phyloP scores from a whole-genome alignment of 106 monocot species.

The Ottelia alismoides region DNA sequence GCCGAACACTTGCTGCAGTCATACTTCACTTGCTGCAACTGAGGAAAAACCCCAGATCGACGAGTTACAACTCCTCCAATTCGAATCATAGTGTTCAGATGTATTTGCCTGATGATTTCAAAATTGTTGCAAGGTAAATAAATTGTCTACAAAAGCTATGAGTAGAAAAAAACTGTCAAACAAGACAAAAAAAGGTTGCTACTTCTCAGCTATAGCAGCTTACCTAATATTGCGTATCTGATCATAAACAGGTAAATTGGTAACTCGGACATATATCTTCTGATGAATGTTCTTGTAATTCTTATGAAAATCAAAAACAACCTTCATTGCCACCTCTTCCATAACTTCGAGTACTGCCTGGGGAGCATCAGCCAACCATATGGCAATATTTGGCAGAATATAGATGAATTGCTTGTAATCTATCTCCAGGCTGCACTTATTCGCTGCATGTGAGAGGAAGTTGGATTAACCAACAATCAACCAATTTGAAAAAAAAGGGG shows the following conservation, averaged over 20 bases:
- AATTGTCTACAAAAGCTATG: too few relatives aligned
- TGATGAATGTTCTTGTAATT: slow-evolving; percentile 96
- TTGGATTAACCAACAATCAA: neutral
- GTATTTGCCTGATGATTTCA: slow-evolving; percentile 62
- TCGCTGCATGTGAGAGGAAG: slow-evolving; percentile 49
- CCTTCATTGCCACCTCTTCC: slow-evolving; percentile 92
- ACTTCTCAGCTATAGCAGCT: too few relatives aligned
- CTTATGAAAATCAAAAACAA: slow-evolving; percentile 81
- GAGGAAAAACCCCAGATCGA: slow-evolving; percentile 93
- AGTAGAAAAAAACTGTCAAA: neutral
- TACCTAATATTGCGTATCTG: slow-evolving; percentile 98
- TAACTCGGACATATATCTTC: slow-evolving; percentile 84
- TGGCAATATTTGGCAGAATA: slow-evolving; percentile 91
- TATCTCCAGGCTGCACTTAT: slow-evolving; percentile 96
- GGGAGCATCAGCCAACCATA: slow-evolving; percentile 99
- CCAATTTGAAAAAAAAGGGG: neutral
- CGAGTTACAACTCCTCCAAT: slow-evolving; percentile 98
- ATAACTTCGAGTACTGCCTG: slow-evolving; percentile 98
- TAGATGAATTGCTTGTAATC: slow-evolving; percentile 98
- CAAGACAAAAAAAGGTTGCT: neutral
- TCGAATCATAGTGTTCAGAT: slow-evolving; percentile 98
- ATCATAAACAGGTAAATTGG: slow-evolving; percentile 94
- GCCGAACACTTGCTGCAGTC: slow-evolving; percentile 91
- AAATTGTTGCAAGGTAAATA: too few relatives aligned
- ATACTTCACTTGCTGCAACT: slow-evolving; percentile 97